Conservation (phyloP, 805 yeast species). For the Wickerhamomyces chaumierensis region DNA sequence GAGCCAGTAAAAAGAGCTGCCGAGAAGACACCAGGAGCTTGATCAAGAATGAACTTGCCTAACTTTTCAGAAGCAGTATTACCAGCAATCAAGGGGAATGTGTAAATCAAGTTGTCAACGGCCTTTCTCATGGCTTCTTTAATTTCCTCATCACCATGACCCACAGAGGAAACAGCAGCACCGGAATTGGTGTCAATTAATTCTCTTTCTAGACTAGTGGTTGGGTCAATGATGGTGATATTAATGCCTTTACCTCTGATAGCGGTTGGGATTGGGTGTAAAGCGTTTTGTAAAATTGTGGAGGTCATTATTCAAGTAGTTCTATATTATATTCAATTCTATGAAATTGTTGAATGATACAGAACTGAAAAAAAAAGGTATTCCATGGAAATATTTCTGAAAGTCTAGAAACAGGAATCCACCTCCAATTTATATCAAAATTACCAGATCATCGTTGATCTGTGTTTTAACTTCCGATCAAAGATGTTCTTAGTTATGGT, state of each 20-base stretch:
- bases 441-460: too few species aligned
- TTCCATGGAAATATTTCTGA: too few species aligned
- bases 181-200: constrained; percentile 30
- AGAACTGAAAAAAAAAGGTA: too few species aligned
- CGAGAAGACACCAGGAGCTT: constrained; percentile 28
- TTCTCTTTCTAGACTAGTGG: constrained; percentile 17
- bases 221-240: constrained; percentile 21
- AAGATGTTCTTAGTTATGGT: too few species aligned
- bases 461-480: too few species aligned
- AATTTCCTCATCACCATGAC: constrained; percentile 27
- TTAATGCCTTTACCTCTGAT: constrained; percentile 22
- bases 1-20: constrained; percentile 34
- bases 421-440: too few species aligned
- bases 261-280: constrained; percentile 13
- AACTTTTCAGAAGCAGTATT: constrained; percentile 27
- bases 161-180: constrained; percentile 33
- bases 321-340: too few species aligned
- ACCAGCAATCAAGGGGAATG: constrained; percentile 17
- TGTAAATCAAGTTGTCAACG: constrained; percentile 22
- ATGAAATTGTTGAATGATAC: too few species aligned
- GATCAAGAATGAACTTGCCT: constrained; percentile 26
- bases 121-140: constrained; percentile 24
- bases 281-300: background rate
- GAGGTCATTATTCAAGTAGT: too few species aligned
- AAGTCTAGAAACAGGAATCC: too few species aligned